These are phyloP conservation scores for Podospora australis DNA, from an alignment of 495 filamentous ascomycete genomes.

Conservation along the genomic window DNA sequence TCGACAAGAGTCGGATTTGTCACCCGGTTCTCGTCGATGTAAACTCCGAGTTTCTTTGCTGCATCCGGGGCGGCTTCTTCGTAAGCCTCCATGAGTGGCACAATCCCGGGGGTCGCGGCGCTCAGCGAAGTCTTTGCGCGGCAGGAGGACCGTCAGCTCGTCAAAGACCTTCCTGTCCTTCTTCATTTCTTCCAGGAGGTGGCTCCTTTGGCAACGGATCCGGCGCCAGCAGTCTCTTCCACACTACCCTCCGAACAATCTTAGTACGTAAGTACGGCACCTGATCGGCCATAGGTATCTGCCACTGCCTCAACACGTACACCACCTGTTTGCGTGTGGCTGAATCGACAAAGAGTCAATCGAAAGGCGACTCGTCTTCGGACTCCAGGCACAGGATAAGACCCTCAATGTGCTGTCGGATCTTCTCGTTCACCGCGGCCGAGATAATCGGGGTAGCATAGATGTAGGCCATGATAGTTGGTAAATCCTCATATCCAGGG, in stretches of 20 bases:
- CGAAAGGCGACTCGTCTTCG: slow-evolving; percentile 5
- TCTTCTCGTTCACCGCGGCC: slow-evolving; percentile 17
- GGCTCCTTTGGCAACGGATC: background rate
- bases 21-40: slow-evolving; percentile 27
- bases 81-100: slow-evolving; percentile 14
- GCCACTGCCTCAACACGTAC: slow-evolving; percentile 10
- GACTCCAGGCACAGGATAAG: slow-evolving; percentile 8
- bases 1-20: slow-evolving; percentile 30
- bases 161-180: slow-evolving; percentile 22
- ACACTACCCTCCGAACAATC: background rate
- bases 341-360: slow-evolving; percentile 13
- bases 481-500: slow-evolving; percentile 2
- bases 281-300: slow-evolving; percentile 5
- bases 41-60: slow-evolving; percentile 10
- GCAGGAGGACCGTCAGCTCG: slow-evolving; percentile 24
- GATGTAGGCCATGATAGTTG: slow-evolving; percentile 22
- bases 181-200: slow-evolving; percentile 4
- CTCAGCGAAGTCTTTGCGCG: slow-evolving; percentile 14
- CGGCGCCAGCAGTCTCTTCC: background rate
- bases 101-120: slow-evolving; percentile 18
- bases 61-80: slow-evolving; percentile 2
- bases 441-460: slow-evolving; percentile 23
- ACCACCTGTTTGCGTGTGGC: slow-evolving; percentile 5
- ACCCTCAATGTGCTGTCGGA: slow-evolving; percentile 19
- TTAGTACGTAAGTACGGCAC: background rate